A percentile compares a stretch with the other conserved stretches of the same genome.
Evolutionary conservation across 257 asterid genomes (phyloP).

Genomic region (Voacanga thouarsii): DNA sequence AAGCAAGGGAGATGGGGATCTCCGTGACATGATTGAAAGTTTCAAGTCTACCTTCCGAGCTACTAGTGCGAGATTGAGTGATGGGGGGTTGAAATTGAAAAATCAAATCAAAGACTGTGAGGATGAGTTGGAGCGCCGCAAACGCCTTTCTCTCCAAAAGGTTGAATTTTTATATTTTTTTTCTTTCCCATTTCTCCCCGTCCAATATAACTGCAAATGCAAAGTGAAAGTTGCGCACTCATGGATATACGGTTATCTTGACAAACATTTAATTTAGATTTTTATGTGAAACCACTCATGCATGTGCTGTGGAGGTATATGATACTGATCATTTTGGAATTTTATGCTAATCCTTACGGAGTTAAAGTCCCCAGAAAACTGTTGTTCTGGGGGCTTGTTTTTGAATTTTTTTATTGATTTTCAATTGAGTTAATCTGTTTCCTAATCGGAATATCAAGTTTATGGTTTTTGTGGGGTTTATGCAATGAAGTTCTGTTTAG

Average conservation of each 20-base stretch:
- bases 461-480: not conserved
- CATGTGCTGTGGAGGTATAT: not conserved
- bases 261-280: not conserved
- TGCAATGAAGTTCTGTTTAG: not conserved
- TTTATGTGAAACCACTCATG: not conserved
- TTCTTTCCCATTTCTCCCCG: not conserved
- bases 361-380: not conserved
- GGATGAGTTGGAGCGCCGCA: conserved; percentile 25
- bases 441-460: not conserved
- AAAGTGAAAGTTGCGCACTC: not conserved
- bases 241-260: not conserved
- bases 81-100: conserved; percentile 27
- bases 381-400: not conserved
- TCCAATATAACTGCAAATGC: not conserved
- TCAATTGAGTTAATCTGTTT: not conserved
- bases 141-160: conserved; percentile 12
- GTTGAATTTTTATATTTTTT: conserved; percentile 8
- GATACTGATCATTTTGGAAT: not conserved
- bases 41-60: not conserved
- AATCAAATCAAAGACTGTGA: conserved; percentile 11
- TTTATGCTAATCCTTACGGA: not conserved
- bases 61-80: not conserved
- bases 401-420: not conserved
- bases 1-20: not conserved
- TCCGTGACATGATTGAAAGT: conserved; percentile 5